phyloP scores from a whole-genome alignment of 2,329 filamentous ascomycete genomes.

The Coniochaeta ligniaria region DNA sequence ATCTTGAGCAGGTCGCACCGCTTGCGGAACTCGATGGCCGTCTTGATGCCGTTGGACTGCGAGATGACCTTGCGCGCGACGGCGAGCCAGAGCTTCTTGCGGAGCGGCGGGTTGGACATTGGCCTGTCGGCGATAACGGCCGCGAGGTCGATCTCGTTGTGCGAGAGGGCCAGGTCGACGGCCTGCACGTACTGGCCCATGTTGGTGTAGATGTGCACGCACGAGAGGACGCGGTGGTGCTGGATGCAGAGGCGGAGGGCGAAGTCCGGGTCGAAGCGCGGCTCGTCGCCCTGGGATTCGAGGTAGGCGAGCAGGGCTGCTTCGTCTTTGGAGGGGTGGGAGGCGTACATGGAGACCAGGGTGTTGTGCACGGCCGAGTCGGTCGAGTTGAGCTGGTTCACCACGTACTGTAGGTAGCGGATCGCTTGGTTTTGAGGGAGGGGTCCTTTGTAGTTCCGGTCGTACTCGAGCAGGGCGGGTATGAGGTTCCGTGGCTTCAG shows the following conservation, averaged over 20 bases:
- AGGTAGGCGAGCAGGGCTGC: conserved; percentile 81
- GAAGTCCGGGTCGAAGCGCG: conserved; percentile 90
- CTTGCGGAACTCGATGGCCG: conserved; percentile 87
- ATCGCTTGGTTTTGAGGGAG: conserved; percentile 81
- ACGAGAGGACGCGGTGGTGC: conserved; percentile 84
- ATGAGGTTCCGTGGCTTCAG: conserved; percentile 84
- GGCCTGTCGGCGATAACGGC: conserved; percentile 83
- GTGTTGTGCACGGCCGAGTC: conserved; percentile 94
- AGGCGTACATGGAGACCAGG: conserved; percentile 90
- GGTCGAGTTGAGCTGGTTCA: conserved; percentile 75
- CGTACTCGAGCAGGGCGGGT: conserved; percentile 89
- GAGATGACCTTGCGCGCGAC: conserved; percentile 92
- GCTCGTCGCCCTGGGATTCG: conserved; percentile 80
- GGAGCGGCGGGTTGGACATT: conserved; percentile 67
- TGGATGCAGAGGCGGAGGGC: conserved; percentile 93
- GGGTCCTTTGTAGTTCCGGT: conserved; percentile 64
- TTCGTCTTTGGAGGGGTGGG: conserved; percentile 76
- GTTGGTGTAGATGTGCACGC: conserved; percentile 92
- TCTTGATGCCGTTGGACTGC: conserved; percentile 79
- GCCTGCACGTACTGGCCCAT: conserved; percentile 95
- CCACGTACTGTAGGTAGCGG: conserved; percentile 86
- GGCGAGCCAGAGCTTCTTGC: conserved; percentile 92
- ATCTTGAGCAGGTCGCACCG: conserved; percentile 88
- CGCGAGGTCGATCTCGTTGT: conserved; percentile 84
- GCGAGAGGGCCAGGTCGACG: conserved; percentile 84